A percentile compares a stretch with the other conserved stretches of the same genome.
phyloP scores from a whole-genome alignment of 345 rosid genomes.

The Populus alba region DNA sequence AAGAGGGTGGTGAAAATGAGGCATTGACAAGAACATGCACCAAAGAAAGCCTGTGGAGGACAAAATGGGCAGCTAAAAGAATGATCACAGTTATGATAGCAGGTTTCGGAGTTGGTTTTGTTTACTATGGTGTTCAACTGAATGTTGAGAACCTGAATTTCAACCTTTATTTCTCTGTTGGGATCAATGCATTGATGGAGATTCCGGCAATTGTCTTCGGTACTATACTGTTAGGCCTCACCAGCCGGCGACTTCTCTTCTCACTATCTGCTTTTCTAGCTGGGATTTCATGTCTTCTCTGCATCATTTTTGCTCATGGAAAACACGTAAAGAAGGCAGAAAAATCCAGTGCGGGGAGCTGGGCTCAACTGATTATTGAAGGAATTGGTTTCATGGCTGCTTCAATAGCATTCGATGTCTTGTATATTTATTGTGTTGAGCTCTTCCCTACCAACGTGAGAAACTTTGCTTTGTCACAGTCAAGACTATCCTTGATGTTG shows the following conservation, averaged over 20 bases:
- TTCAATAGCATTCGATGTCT: slow-evolving; percentile 54
- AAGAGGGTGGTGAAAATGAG: background rate
- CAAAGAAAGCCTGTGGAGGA: slow-evolving; percentile 49
- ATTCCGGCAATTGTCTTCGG: slow-evolving; percentile 67
- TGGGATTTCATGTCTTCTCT: slow-evolving; percentile 49
- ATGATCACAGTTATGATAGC: slow-evolving; percentile 48
- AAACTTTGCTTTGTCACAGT: slow-evolving; percentile 54
- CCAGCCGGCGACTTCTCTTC: slow-evolving; percentile 53
- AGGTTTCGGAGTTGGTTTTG: slow-evolving; percentile 67
- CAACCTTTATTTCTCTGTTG: slow-evolving; percentile 55
- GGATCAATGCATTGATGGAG: slow-evolving; percentile 67
- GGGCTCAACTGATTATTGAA: slow-evolving; percentile 54
- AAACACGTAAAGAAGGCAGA: background rate
- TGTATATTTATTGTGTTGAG: slow-evolving; percentile 59
- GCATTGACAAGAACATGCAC: background rate
- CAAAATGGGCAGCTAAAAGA: slow-evolving; percentile 62
- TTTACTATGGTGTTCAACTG: slow-evolving; percentile 69
- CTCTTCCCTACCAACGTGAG: slow-evolving; percentile 75
- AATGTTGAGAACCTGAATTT: slow-evolving; percentile 68
- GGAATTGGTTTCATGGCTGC: slow-evolving; percentile 67
- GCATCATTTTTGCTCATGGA: slow-evolving; percentile 45
- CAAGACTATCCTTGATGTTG: slow-evolving; percentile 61
- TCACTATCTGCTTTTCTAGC: slow-evolving; percentile 46
- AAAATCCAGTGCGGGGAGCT: slow-evolving; percentile 27
- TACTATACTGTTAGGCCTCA: slow-evolving; percentile 40